Percentiles rank a stretch among this genome's conserved stretches.
Conservation (phyloP, 768 basidiomycete genomes). For the Amanita pseudoporphyria region DNA sequence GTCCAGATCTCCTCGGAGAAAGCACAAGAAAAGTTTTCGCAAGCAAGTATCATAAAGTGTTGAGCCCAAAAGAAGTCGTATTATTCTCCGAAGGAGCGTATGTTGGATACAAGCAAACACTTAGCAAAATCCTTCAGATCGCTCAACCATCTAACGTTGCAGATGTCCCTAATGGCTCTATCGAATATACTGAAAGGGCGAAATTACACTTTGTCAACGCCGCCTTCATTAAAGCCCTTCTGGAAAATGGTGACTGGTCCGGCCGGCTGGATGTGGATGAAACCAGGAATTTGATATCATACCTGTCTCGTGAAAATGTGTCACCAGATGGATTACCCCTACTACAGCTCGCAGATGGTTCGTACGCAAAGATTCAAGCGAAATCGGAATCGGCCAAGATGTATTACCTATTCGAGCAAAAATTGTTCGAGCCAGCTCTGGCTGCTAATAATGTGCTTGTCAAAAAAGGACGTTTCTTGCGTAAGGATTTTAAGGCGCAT, state of each 20-base stretch:
- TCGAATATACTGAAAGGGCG: conserved; percentile 12
- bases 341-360: conserved; percentile 26
- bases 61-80: conserved; percentile 16
- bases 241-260: conserved; percentile 7
- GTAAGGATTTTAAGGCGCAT: conserved; percentile 15
- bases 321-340: conserved; percentile 22
- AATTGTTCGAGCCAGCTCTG: conserved; percentile 8
- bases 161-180: conserved; percentile 13
- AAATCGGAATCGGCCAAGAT: conserved; percentile 1
- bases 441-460: conserved; percentile 15
- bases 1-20: conserved; percentile 15
- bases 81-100: conserved; percentile 13
- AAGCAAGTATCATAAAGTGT: conserved; percentile 12
- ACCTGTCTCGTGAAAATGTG: conserved; percentile 13
- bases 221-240: conserved; percentile 15
- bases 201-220: conserved; percentile 17
- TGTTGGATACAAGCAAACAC: conserved; percentile 5
- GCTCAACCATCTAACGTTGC: conserved; percentile 16
- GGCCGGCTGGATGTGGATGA: conserved; percentile 12
- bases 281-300: conserved; percentile 18
- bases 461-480: conserved; percentile 16
- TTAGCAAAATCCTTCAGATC: conserved; percentile 15
- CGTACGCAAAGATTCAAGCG: conserved; percentile 18
- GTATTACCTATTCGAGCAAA: conserved; percentile 18
- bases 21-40: conserved; percentile 18